These are phyloP conservation scores for Aurifilum marmelostoma DNA, from an alignment of 2,329 filamentous ascomycete species.

Conservation along the genomic window DNA sequence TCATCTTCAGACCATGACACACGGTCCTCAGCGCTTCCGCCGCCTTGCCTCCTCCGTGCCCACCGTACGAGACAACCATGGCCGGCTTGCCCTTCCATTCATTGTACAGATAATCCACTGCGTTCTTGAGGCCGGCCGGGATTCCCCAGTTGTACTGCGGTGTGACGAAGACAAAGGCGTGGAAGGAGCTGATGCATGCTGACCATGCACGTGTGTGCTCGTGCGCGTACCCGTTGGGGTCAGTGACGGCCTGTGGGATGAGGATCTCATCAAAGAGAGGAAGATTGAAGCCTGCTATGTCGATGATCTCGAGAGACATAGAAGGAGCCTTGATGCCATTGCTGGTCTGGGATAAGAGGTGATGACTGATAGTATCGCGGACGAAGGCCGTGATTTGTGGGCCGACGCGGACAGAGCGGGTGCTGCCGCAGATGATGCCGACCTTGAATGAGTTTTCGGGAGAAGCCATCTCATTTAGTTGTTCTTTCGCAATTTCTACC, in stretches of 20 bases:
- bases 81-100: constrained; percentile 54
- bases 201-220: constrained; percentile 43
- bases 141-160: constrained; percentile 53
- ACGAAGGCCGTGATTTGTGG: constrained; percentile 34
- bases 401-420: constrained; percentile 33
- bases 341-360: constrained; percentile 11
- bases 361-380: constrained; percentile 28
- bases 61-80: constrained; percentile 52
- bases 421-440: constrained; percentile 36
- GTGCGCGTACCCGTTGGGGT: constrained; percentile 37
- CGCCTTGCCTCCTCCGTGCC: constrained; percentile 40
- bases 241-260: constrained; percentile 36
- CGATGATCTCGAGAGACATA: constrained; percentile 32
- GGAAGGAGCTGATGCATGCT: constrained; percentile 35
- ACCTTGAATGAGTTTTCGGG: constrained; percentile 28
- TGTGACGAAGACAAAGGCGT: constrained; percentile 40
- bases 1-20: constrained; percentile 33
- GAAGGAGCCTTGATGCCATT: background rate
- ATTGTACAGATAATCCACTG: constrained; percentile 55
- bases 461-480: background rate
- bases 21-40: constrained; percentile 34
- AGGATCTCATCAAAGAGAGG: constrained; percentile 43
- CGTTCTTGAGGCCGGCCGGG: constrained; percentile 53
- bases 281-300: constrained; percentile 39
- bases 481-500: background rate